phyloP scores from a whole-genome alignment of 257 asterid genomes.

The Solanum habrochaites region DNA sequence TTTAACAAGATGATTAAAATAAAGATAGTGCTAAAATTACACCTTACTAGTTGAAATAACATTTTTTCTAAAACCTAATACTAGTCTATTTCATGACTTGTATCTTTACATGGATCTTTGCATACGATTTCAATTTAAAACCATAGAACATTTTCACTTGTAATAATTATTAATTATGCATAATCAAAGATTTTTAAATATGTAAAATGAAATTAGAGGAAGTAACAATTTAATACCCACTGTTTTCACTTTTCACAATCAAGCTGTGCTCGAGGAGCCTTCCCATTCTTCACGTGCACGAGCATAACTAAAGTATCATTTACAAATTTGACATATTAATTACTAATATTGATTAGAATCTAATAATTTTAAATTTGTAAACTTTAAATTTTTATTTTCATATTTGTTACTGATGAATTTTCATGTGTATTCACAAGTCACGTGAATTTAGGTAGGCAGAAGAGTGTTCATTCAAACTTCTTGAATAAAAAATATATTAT shows the following conservation, averaged over 20 bases:
- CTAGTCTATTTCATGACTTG: not conserved
- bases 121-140: not conserved
- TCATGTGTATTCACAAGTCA: too few relatives aligned
- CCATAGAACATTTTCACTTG: not conserved
- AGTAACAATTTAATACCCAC: not conserved
- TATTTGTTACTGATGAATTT: too few relatives aligned
- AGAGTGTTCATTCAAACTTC: too few relatives aligned
- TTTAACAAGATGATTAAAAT: not conserved
- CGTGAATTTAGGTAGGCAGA: too few relatives aligned
- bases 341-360: too few relatives aligned
- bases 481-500: too few relatives aligned
- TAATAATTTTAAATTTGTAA: not conserved
- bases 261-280: not conserved
- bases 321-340: not conserved
- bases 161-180: not conserved
- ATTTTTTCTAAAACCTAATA: not conserved
- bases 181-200: not conserved
- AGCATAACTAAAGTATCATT: not conserved
- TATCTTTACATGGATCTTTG: not conserved
- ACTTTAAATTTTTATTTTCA: not conserved
- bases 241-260: not conserved
- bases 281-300: not conserved
- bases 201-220: not conserved
- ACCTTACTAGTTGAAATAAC: not conserved
- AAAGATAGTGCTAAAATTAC: not conserved